These are phyloP conservation scores for Mortierella sp. DNA, from an alignment of 371 early-diverging fungal species.

Conservation along the genomic window DNA sequence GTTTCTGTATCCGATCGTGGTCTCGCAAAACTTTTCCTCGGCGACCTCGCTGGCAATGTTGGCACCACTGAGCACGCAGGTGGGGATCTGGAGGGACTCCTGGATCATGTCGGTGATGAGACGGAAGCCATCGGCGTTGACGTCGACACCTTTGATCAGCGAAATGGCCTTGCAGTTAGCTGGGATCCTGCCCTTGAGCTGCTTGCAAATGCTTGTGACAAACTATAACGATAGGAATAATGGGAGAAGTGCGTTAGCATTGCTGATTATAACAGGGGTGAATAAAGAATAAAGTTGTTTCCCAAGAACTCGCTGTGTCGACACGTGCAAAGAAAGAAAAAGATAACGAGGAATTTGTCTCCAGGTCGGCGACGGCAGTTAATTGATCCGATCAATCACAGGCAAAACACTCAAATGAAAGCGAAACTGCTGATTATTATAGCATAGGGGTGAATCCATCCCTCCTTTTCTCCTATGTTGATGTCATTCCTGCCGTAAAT, in stretches of 20 bases:
- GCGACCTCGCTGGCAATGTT: constrained; percentile 99
- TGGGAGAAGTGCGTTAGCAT: background rate
- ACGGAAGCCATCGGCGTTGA: constrained; percentile 78
- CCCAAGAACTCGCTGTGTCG: constrained; percentile 3
- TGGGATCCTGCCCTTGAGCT: constrained; percentile 79
- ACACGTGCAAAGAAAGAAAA: constrained; percentile 15
- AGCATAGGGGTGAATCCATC: too few species aligned
- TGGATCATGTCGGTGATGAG: constrained; percentile 92
- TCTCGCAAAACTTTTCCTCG: constrained; percentile 94
- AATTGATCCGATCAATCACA: constrained; percentile 17
- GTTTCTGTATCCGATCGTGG: constrained; percentile 90
- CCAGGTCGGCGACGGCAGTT: constrained; percentile 26
- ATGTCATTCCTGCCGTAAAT: background rate
- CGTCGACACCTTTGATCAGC: constrained; percentile 96
- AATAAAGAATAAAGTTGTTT: background rate
- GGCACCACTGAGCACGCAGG: constrained; percentile 96
- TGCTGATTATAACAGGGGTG: constrained; percentile 2
- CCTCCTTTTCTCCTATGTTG: background rate
- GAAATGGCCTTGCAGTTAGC: constrained; percentile 90
- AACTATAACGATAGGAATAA: constrained; percentile 67
- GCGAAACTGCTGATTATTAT: too few species aligned
- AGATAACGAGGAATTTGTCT: constrained; percentile 1
- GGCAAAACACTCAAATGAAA: background rate
- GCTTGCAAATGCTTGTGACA: constrained; percentile 84
- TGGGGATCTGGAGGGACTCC: constrained; percentile 80